Base-by-base conservation (phyloP, 2,329 filamentous ascomycete species). In the Moelleriella libera region DNA sequence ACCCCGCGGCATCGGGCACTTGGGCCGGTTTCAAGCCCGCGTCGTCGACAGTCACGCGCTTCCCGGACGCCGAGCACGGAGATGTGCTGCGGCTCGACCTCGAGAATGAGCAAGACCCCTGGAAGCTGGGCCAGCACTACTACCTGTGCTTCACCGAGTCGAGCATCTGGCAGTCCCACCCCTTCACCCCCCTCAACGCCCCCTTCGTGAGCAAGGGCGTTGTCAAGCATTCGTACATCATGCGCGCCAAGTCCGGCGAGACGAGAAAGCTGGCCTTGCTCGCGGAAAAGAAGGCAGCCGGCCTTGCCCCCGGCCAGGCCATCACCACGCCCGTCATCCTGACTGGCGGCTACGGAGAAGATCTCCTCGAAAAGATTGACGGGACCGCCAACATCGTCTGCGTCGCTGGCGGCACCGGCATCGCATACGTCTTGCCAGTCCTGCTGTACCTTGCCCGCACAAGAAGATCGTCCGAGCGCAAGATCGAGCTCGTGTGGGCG, bases 151-250 rank as follows among this genome's bases (percentile, higher is more conserved):
- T 87, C 55, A 68, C 78, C 0, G 73, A 80, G 50, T 67, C 77
- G 32, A 81, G 72, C 54, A 72, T 86, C 54, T 85, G 81, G 80
- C 82, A 87, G 60, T 79, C 78, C 0, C 83, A 87, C 55, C 83
- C 83, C 0, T 83, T 86, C 57, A 85, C 81, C 0, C 77, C 80
- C 0, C 65, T 80, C 7, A 79, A 72, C 47, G 59, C 74, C 0
- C 79, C 78, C 0, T 54, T 63, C 6, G 59, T 67, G 0, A 55
- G 60, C 21, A 58, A 64, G 47, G 62, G 68, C 0, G 52, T 57
- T 2, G 68, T 75, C 8, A 61, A 64, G 40, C 75, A 80, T 52
- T 70, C 72, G 12, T 80, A 80, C 53, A 68, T 80, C 45, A 65
- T 82, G 50, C 68, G 78, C 5, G 75, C 74, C 5, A 76, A 76